Percentiles rank a stretch among this genome's conserved stretches.
phyloP scores from a whole-genome alignment of 2,329 filamentous ascomycete species.

The Penicillium sp. region DNA sequence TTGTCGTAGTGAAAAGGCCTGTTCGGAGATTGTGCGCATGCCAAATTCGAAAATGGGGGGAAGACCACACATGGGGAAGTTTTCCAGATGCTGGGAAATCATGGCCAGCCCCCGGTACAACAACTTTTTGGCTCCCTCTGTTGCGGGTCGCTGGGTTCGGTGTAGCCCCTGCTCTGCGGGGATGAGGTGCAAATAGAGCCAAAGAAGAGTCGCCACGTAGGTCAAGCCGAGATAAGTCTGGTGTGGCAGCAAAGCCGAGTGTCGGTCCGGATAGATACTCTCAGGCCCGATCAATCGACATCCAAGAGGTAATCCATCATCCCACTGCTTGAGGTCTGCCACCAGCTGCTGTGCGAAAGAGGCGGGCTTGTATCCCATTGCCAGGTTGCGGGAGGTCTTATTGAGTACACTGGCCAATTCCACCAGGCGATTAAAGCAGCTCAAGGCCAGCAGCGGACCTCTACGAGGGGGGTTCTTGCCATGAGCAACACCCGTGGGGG shows the following conservation, averaged over 20 bases:
- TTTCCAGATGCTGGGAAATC: slow-evolving; percentile 38
- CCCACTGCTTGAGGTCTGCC: slow-evolving; percentile 39
- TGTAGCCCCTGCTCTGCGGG: slow-evolving; percentile 32
- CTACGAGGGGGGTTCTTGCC: slow-evolving; percentile 32
- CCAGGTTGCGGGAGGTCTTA: slow-evolving; percentile 34
- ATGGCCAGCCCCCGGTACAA: slow-evolving; percentile 38
- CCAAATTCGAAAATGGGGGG: slow-evolving; percentile 41
- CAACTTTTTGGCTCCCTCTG: slow-evolving; percentile 38
- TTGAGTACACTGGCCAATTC: slow-evolving; percentile 41
- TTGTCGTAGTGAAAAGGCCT: slow-evolving; percentile 32
- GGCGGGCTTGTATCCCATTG: slow-evolving; percentile 28
- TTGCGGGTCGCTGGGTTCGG: slow-evolving; percentile 33
- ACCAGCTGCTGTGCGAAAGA: slow-evolving; percentile 37
- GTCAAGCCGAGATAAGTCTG: slow-evolving; percentile 41
- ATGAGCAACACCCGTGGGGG: slow-evolving; percentile 30
- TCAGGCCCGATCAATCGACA: slow-evolving; percentile 40
- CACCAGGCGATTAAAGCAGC: slow-evolving; percentile 56
- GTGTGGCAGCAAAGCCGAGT: slow-evolving; percentile 40
- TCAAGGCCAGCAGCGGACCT: slow-evolving; percentile 48
- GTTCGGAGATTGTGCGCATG: slow-evolving; percentile 38
- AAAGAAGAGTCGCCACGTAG: slow-evolving; percentile 38
- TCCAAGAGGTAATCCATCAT: slow-evolving; percentile 36
- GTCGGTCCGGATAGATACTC: slow-evolving; percentile 37
- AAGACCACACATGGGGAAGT: slow-evolving; percentile 38
- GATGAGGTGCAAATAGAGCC: slow-evolving; percentile 36